These are phyloP conservation scores for Penicillium longicatenatum DNA, from an alignment of 495 filamentous ascomycete species.

Conservation along the genomic window DNA sequence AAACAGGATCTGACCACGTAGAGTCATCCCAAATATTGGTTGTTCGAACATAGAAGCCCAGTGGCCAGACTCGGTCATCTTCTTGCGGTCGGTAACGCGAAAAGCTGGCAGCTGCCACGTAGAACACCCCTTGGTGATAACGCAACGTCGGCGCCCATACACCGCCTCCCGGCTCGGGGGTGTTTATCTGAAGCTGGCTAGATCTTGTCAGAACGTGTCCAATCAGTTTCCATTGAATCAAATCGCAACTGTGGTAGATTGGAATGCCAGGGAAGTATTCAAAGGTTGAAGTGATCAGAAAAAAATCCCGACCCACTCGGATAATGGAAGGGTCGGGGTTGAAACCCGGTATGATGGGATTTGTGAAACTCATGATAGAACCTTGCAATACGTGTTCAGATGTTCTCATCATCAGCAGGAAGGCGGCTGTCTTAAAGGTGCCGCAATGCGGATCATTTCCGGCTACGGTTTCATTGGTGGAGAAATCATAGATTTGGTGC, in stretches of 20 bases:
- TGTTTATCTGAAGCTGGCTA: constrained; percentile 63
- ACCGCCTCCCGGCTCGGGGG: constrained; percentile 49
- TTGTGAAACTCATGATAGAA: constrained; percentile 16
- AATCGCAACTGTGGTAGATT: constrained; percentile 49
- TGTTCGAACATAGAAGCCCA: constrained; percentile 50
- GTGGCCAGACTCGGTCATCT: constrained; percentile 46
- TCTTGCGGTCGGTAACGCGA: constrained; percentile 44
- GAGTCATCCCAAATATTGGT: constrained; percentile 48
- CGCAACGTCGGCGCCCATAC: constrained; percentile 49
- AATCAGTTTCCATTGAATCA: constrained; percentile 49
- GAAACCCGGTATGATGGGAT: constrained; percentile 14
- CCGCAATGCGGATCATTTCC: neutral
- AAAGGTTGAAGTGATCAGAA: constrained; percentile 49
- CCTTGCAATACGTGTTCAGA: neutral
- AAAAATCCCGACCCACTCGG: constrained; percentile 41
- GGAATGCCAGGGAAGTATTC: constrained; percentile 51
- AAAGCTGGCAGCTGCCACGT: constrained; percentile 45
- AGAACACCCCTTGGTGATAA: constrained; percentile 40
- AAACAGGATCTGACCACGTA: constrained; percentile 51
- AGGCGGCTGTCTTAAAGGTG: neutral
- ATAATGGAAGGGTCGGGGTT: constrained; percentile 21
- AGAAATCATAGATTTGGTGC: neutral
- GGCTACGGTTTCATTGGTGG: neutral
- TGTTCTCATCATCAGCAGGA: too few relatives aligned
- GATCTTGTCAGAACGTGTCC: constrained; percentile 60